Percentiles rank a stretch among this genome's conserved stretches.
Evolutionary conservation across 768 basidiomycete genomes (phyloP).

Genomic region (Mycena epipterygia): DNA sequence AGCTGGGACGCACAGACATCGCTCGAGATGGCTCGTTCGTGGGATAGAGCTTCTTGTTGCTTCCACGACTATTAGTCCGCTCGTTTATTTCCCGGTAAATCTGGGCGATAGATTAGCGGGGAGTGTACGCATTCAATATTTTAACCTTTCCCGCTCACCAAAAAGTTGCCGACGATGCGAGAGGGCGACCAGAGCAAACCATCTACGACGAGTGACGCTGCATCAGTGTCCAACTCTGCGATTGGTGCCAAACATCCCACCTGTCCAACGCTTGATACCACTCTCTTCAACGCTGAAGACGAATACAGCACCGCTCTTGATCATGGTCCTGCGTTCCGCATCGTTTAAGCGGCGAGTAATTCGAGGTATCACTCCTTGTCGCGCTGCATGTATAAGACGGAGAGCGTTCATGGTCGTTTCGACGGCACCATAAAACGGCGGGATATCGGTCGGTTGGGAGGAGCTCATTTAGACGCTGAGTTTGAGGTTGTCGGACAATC

Average conservation of each 20-base stretch:
- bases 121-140: neutral
- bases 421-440: slow-evolving; percentile 83
- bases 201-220: slow-evolving; percentile 49
- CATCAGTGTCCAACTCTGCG: slow-evolving; percentile 5
- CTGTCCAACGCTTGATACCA: slow-evolving; percentile 91
- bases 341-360: slow-evolving; percentile 90
- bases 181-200: slow-evolving; percentile 86
- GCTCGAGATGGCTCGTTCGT: slow-evolving; percentile 61
- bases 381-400: slow-evolving; percentile 85
- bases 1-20: slow-evolving; percentile 52
- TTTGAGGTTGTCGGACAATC: slow-evolving; percentile 71
- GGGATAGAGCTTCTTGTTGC: slow-evolving; percentile 64
- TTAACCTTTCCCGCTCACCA: slow-evolving; percentile 59
- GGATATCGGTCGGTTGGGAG: slow-evolving; percentile 60
- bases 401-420: slow-evolving; percentile 89
- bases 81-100: slow-evolving; percentile 88
- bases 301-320: slow-evolving; percentile 80
- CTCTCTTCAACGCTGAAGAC: slow-evolving; percentile 92
- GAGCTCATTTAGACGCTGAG: slow-evolving; percentile 61
- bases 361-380: slow-evolving; percentile 82
- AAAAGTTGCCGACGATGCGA: slow-evolving; percentile 87
- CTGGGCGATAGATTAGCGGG: slow-evolving; percentile 50
- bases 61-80: slow-evolving; percentile 69
- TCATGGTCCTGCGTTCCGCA: slow-evolving; percentile 77
- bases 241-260: slow-evolving; percentile 44